Conservation (phyloP, 495 filamentous ascomycete species). For the Trichocladium uniseriatum region DNA sequence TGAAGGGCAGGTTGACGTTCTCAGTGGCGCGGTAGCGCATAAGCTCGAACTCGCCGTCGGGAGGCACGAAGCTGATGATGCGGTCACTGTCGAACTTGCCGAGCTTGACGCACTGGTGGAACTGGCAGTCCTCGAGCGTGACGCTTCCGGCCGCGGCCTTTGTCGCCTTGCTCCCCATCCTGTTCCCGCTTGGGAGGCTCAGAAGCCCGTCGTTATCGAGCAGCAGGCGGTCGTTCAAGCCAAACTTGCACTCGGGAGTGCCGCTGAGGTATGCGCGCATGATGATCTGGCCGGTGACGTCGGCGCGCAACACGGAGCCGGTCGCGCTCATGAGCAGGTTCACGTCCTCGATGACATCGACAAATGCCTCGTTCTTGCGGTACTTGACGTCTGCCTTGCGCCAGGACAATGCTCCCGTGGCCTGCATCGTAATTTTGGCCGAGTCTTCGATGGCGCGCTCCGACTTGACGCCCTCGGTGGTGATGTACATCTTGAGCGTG, state of each 20-base stretch:
- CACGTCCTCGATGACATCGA: slow-evolving; percentile 98
- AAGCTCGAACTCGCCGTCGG: slow-evolving; percentile 97
- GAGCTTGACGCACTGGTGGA: slow-evolving; percentile 98
- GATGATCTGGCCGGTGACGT: slow-evolving; percentile 94
- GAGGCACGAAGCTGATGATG: slow-evolving; percentile 96
- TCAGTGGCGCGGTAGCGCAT: slow-evolving; percentile 99
- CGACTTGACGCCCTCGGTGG: slow-evolving; percentile 96
- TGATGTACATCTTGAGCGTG: slow-evolving; percentile 99
- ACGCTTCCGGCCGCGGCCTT: slow-evolving; percentile 93
- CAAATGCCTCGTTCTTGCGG: slow-evolving; percentile 98
- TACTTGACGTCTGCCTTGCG: slow-evolving; percentile 95
- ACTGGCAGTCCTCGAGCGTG: slow-evolving; percentile 95
- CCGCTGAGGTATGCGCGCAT: slow-evolving; percentile 98
- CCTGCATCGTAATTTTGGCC: slow-evolving; percentile 97
- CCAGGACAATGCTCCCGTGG: slow-evolving; percentile 95
- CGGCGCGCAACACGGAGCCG: slow-evolving; percentile 88
- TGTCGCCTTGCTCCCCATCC: slow-evolving; percentile 70
- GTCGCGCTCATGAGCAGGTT: slow-evolving; percentile 97
- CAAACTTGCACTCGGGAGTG: slow-evolving; percentile 98
- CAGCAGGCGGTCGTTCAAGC: slow-evolving; percentile 90
- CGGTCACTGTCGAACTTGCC: slow-evolving; percentile 95
- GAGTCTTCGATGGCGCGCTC: slow-evolving; percentile 88
- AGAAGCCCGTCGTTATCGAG: slow-evolving; percentile 68
- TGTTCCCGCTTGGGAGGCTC: slow-evolving; percentile 58
- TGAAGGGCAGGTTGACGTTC: slow-evolving; percentile 98